Conservation (phyloP, 164 flowering plant genomes). For the Sedum album region DNA sequence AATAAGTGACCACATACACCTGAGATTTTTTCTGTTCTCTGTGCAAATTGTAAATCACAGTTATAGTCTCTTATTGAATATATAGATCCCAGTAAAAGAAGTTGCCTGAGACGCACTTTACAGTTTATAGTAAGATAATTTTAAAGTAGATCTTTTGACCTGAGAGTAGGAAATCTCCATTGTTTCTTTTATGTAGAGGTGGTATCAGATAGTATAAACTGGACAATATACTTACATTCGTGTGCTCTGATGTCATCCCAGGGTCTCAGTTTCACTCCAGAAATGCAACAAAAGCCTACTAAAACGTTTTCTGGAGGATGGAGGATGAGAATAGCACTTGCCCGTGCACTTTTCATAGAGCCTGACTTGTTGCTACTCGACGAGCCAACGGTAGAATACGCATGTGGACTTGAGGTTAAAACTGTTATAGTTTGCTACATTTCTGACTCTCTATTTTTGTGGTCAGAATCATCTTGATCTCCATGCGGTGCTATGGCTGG, state of each 20-base stretch:
- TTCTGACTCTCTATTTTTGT: conserved; percentile 1
- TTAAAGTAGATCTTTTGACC: neutral
- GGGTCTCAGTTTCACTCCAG: conserved; percentile 97
- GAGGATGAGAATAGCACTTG: conserved; percentile 99
- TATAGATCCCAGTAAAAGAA: too few relatives aligned
- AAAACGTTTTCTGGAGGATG: conserved; percentile 98
- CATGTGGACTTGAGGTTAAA: neutral
- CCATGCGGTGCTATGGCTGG: conserved; percentile 98
- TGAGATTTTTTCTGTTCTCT: neutral
- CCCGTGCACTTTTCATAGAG: conserved; percentile 93
- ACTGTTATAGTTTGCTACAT: neutral
- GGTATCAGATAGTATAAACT: neutral
- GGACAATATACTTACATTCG: neutral
- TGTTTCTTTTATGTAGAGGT: too few relatives aligned
- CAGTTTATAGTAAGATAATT: too few relatives aligned
- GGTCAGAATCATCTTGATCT: conserved; percentile 98
- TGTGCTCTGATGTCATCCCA: conserved; percentile 18
- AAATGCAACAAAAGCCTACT: conserved; percentile 82
- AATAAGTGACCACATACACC: neutral
- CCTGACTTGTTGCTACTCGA: conserved; percentile 93
- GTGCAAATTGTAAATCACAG: neutral
- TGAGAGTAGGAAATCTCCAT: neutral
- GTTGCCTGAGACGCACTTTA: too few relatives aligned
- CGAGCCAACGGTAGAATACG: conserved; percentile 75
- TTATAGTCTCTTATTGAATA: neutral